Evolutionary conservation across 2,329 filamentous ascomycete species (phyloP), one percentile per base, ranked within the genome.

Genomic region (Curvularia eragrostidis): DNA sequence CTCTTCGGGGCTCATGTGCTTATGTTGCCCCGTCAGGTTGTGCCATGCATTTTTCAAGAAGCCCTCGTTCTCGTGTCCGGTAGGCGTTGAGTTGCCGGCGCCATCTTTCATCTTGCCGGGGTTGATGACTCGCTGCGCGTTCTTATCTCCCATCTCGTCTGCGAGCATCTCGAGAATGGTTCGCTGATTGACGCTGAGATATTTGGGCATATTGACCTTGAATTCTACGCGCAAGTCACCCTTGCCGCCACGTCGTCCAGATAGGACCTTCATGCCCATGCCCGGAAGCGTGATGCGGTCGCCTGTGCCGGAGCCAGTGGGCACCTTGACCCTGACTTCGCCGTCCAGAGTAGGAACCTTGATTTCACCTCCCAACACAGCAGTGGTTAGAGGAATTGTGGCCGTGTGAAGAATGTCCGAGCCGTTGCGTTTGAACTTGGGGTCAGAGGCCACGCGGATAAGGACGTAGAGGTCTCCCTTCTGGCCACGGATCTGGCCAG

Each of bases 21-120:
- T 64, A 48, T 82, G 81, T 67, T 95, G 87, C 69, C 92, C 91
- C n/a, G 90, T 96, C 54, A 98, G 78, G 64, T 88, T 93, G 74
- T 97, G 91, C 94, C 94, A 98, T 64, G 96, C 88, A 41, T 89
- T 92, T 81, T 95, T 97, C 59, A 98, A 80, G 73, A 97, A 97
- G 2, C 94, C 91, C 76, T 97, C 93, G 71, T 90, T 87, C 78
- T 90, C 89, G 75, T 94, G 89, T 38, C 68, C 68, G 24, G 61
- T 60, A 30, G 39, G 42, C 26, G 62, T 57, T 10, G 56, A 43
- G 18, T 59, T 61, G 5, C 52, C 60, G 9, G 68, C 62, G 18
- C 68, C 63, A 4, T 62, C 64, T 59, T 65, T 71, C 48, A 85
- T 82, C 71, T 81, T 81, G 52, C 77, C 79, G 38, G 96, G 81